phyloP scores from a whole-genome alignment of 257 asterid genomes.

The Przewalskia tangutica region DNA sequence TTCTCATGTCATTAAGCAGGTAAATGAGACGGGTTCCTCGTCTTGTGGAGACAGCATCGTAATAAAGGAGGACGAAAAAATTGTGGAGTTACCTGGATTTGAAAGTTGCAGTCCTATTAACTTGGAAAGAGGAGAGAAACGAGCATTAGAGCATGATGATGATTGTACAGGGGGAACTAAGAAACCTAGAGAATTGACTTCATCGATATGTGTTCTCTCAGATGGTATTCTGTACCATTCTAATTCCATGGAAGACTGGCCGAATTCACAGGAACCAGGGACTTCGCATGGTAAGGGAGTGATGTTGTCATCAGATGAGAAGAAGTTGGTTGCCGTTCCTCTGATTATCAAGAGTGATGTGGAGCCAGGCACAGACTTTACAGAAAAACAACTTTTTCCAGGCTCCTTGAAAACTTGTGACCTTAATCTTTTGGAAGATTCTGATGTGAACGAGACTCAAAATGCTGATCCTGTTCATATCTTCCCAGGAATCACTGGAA shows the following conservation, averaged over 20 bases:
- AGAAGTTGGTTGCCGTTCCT: constrained; percentile 34
- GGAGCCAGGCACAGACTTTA: constrained; percentile 26
- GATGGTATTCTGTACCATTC: constrained; percentile 28
- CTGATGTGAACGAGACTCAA: constrained; percentile 47
- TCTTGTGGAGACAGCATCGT: constrained; percentile 23
- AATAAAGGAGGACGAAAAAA: constrained; percentile 25
- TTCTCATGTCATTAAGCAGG: constrained; percentile 18
- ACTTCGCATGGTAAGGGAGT: constrained; percentile 20
- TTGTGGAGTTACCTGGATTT: constrained; percentile 28
- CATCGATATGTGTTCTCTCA: constrained; percentile 29
- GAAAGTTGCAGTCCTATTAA: constrained; percentile 27
- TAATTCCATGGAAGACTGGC: constrained; percentile 31
- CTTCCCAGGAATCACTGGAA: constrained; percentile 34
- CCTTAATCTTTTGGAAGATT: constrained; percentile 64
- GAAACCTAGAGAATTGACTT: constrained; percentile 19
- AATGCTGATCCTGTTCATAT: constrained; percentile 27
- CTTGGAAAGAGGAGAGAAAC: constrained; percentile 49
- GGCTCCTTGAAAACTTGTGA: constrained; percentile 78
- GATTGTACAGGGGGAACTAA: constrained; percentile 32
- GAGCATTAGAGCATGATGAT: constrained; percentile 31
- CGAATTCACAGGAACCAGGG: constrained; percentile 29
- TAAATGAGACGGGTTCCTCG: constrained; percentile 10
- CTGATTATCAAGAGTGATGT: constrained; percentile 32
- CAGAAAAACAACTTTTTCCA: constrained; percentile 56
- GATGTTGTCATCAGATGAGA: constrained; percentile 36